These are phyloP conservation scores for Cupressus sempervirens DNA, from an alignment of 75 land plant species.

Conservation along the genomic window DNA sequence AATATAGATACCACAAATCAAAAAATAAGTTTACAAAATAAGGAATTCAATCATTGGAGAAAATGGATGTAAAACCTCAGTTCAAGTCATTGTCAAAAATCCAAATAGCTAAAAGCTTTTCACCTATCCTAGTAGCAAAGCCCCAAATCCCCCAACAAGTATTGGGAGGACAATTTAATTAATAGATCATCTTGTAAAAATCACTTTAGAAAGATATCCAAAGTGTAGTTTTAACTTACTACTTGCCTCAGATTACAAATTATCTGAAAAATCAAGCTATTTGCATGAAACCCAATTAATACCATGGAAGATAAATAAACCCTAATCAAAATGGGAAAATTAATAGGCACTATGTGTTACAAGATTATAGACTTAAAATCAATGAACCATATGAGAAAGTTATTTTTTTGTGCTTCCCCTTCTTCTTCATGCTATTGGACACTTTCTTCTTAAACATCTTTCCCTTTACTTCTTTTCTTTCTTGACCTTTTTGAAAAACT, in stretches of 20 bases:
- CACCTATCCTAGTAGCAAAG: neutral
- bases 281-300: neutral
- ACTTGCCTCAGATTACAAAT: neutral
- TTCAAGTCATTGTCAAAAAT: neutral
- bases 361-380: neutral
- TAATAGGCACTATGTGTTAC: neutral
- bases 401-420: conserved; percentile 3
- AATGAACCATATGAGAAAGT: neutral
- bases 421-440: neutral
- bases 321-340: neutral
- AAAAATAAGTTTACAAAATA: neutral
- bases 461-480: neutral
- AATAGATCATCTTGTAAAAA: neutral
- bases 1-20: neutral
- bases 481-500: conserved; percentile 12
- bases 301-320: neutral
- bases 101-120: neutral
- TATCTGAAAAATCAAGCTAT: neutral
- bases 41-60: neutral
- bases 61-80: neutral
- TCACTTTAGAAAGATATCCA: neutral
- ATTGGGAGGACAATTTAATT: neutral
- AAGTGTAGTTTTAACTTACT: neutral
- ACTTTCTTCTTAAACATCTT: conserved; percentile 2
- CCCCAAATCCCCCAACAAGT: neutral